Evolutionary conservation across 768 basidiomycete genomes (phyloP).

Genomic region (Calocybe indica): DNA sequence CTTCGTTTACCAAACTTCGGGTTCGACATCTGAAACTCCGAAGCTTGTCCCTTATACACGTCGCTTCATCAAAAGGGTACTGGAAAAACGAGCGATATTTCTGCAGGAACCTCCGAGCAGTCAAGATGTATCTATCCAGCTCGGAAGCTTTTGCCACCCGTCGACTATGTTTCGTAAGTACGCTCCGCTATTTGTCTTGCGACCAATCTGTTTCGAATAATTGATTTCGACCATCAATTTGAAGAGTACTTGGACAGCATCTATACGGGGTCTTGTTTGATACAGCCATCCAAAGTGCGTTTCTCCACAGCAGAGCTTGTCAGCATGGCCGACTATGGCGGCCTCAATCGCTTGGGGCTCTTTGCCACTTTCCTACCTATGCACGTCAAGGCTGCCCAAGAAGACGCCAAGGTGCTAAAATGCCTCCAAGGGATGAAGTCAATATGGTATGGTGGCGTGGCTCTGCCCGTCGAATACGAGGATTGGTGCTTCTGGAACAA

Average conservation of each 20-base stretch:
- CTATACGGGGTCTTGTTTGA: slow-evolving; percentile 49
- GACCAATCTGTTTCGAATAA: no score
- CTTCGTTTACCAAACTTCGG: slow-evolving; percentile 64
- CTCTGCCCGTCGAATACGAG: no score
- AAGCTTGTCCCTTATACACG: slow-evolving; percentile 55
- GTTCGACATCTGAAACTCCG: slow-evolving; percentile 60
- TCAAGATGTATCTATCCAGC: slow-evolving; percentile 51
- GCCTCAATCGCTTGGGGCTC: slow-evolving; percentile 70
- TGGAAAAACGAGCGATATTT: slow-evolving; percentile 5
- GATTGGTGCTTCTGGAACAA: no score
- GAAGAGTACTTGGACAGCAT: no score
- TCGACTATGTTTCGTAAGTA: no score
- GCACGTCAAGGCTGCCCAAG: slow-evolving; percentile 36
- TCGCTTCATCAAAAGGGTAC: slow-evolving; percentile 44
- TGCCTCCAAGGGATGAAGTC: no score
- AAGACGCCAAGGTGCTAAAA: slow-evolving; percentile 36
- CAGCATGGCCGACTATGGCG: slow-evolving; percentile 63
- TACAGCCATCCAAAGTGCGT: slow-evolving; percentile 60
- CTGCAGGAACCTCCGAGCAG: slow-evolving; percentile 5
- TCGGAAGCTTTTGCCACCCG: slow-evolving; percentile 83
- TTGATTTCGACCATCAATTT: no score
- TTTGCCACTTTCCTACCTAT: slow-evolving; percentile 64
- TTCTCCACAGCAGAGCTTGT: slow-evolving; percentile 66
- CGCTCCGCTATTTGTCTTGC: no score
- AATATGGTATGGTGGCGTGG: no score